phyloP scores from a whole-genome alignment of 2,329 filamentous ascomycete genomes.

The Metarhizium brunneum region DNA sequence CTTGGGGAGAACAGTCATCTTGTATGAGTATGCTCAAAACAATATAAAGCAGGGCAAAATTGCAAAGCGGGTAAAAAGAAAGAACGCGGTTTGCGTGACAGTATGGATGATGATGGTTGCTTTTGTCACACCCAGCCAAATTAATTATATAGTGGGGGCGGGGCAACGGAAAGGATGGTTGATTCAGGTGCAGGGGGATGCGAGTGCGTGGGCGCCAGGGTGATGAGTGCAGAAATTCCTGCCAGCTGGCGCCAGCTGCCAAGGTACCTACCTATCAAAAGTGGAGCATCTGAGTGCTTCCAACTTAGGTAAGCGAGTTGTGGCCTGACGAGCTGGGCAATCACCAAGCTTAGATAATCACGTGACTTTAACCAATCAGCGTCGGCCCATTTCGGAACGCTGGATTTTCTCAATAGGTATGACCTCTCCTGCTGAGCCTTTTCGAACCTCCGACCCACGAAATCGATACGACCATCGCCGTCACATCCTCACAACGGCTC shows the following conservation, averaged over 20 bases:
- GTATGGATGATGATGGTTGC: not conserved
- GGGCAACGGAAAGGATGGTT: slow-evolving; percentile 10
- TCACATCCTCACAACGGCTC: slow-evolving; percentile 25
- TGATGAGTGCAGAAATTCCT: not conserved
- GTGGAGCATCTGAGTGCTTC: too few relatives aligned
- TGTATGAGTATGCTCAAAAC: slow-evolving; percentile 5
- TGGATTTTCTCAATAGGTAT: slow-evolving; percentile 29
- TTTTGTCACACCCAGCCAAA: slow-evolving; percentile 1
- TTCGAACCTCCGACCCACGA: slow-evolving; percentile 28
- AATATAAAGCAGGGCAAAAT: not conserved
- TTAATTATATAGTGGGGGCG: slow-evolving; percentile 19
- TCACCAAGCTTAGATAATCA: slow-evolving; percentile 11
- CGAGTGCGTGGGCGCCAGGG: too few relatives aligned
- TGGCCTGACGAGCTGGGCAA: not conserved
- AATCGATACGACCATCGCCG: slow-evolving; percentile 26
- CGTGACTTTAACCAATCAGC: slow-evolving; percentile 32
- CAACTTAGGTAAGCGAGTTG: not conserved
- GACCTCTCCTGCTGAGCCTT: slow-evolving; percentile 28
- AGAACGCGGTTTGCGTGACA: not conserved
- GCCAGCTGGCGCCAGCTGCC: not conserved
- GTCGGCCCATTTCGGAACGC: slow-evolving; percentile 33
- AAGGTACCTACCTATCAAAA: too few relatives aligned
- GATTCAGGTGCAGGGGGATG: too few relatives aligned
- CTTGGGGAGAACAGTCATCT: slow-evolving; percentile 36
- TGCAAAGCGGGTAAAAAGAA: slow-evolving; percentile 4